Evolutionary conservation across 1,139 yeast species (phyloP), one percentile per base, ranked within the genome.

Genomic region (Diutina mesorugosa): DNA sequence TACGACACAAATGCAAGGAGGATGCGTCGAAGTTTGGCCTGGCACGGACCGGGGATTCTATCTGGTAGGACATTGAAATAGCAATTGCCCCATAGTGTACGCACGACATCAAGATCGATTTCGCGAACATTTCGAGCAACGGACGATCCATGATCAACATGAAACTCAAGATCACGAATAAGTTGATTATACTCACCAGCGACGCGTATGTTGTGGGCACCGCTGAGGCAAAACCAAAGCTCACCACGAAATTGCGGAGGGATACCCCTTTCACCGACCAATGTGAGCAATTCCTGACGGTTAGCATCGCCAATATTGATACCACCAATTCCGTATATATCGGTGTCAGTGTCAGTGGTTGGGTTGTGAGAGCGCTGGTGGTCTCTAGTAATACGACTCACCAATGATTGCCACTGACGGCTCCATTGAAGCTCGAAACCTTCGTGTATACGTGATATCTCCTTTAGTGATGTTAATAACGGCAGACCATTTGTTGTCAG

Each of bases 71-170:
- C 68, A 59, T 69, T 69, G 67, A 82, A 82, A 63, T 77, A 80
- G 12, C 77, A 76, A 60, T 82, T 82, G 55, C 76, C 70, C 1
- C 85, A 84, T 71, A 82, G 73, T 0, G 87, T 82, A 35, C 87
- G 69, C 59, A 77, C 77, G 45, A 81, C 65, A 60, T 82, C 87
- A 55, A 81, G 67, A 52, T 80, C 77, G 41, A 82, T 79, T 61
- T 82, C 86, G 18, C 71, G 67, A n/a, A 79, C 12, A 46, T 46
- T 30, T 9, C 69, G 72, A 4, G 61, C 60, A n/a, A 74, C 67
- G 6, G 45, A 58, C 59, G 55, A 48, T 16, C 58, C 59, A 3
- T 54, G 21, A 2, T 60, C 53, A 4, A 28, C 38, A 9, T 28
- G 38, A 3, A 53, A 46, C 3, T 28, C 29, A 29, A 58, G 54